These are phyloP conservation scores for Mortierella sp. DNA, from an alignment of 371 early-diverging fungal species.

Conservation along the genomic window DNA sequence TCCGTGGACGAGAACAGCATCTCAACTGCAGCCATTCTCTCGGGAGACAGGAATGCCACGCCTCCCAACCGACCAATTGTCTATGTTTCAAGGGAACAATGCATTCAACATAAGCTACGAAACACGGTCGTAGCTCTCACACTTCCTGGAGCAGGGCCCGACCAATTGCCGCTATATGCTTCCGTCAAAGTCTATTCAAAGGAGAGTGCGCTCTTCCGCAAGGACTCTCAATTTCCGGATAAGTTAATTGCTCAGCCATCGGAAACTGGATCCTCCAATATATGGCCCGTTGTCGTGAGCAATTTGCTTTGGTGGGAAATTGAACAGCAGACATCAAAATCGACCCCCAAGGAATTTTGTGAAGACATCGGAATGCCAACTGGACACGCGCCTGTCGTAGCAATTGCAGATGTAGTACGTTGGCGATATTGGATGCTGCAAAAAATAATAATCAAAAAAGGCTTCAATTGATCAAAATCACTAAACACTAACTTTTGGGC, in stretches of 20 bases:
- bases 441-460: neutral
- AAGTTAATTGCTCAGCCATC: conserved; percentile 4
- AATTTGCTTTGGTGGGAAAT: conserved; percentile 41
- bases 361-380: conserved; percentile 18
- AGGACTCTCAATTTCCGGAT: conserved; percentile 29
- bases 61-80: conserved; percentile 29
- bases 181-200: conserved; percentile 41
- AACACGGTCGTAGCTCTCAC: conserved; percentile 38
- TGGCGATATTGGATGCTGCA: neutral
- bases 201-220: conserved; percentile 40
- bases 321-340: neutral
- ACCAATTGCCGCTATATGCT: conserved; percentile 15
- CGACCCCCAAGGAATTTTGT: neutral
- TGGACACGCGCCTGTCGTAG: neutral
- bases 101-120: conserved; percentile 35
- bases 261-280: conserved; percentile 8
- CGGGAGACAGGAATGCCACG: conserved; percentile 15
- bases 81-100: conserved; percentile 42
- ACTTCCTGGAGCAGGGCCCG: neutral
- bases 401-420: conserved; percentile 26
- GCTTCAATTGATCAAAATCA: neutral
- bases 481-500: neutral
- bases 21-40: neutral
- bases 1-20: conserved; percentile 38
- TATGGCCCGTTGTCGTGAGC: conserved; percentile 39